Conservation (phyloP, 371 early-diverging fungal species). For the Rhizopus delemar region DNA sequence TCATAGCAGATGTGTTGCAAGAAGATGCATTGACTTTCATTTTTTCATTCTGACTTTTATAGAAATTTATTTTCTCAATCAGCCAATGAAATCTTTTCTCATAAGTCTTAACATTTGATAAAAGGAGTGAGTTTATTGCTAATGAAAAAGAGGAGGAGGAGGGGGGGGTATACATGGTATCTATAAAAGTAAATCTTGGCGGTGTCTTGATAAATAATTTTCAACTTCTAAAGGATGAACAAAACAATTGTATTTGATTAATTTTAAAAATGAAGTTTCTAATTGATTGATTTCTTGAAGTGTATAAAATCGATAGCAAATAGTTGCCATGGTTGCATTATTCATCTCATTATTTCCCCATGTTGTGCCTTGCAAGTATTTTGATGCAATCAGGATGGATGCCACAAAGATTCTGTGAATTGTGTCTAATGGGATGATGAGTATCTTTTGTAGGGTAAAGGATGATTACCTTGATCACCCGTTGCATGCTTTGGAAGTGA, state of each 20-base stretch:
- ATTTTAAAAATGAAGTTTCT: slow-evolving; percentile 26
- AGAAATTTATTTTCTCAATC: too few species aligned
- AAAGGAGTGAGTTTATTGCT: too few species aligned
- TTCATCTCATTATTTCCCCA: slow-evolving; percentile 46
- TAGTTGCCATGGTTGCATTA: slow-evolving; percentile 28
- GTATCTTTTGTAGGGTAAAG: background rate
- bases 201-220: slow-evolving; percentile 22
- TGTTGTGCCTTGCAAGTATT: slow-evolving; percentile 69
- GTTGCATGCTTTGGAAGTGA: slow-evolving; percentile 36
- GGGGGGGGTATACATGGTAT: background rate
- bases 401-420: slow-evolving; percentile 77
- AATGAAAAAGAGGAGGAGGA: background rate
- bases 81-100: too few species aligned
- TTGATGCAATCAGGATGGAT: slow-evolving; percentile 69
- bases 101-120: too few species aligned
- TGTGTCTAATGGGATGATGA: slow-evolving; percentile 19
- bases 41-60: too few species aligned
- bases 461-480: slow-evolving; percentile 30
- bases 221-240: slow-evolving; percentile 28
- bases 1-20: too few species aligned
- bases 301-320: slow-evolving; percentile 29
- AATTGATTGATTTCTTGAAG: slow-evolving; percentile 30
- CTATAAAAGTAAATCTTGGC: slow-evolving; percentile 32
- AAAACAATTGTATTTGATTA: slow-evolving; percentile 32
- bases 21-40: too few species aligned